Evolutionary conservation across 768 basidiomycete genomes (phyloP).

Genomic region (Mycena epipterygia): DNA sequence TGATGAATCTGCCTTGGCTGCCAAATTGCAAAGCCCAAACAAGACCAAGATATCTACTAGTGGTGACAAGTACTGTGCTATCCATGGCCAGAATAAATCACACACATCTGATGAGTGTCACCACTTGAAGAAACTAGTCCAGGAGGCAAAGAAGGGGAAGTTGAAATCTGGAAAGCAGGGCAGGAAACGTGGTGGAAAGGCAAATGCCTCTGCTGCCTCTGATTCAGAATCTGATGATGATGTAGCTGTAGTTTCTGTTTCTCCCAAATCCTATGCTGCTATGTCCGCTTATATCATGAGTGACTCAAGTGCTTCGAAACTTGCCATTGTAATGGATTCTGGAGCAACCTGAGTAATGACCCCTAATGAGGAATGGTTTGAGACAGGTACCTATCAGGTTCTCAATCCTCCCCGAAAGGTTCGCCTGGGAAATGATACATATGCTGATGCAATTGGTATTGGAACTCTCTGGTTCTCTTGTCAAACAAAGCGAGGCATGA

Average conservation of each 20-base stretch:
- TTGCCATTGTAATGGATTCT: background rate
- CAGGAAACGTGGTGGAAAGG: background rate
- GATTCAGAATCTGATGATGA: slow-evolving; percentile 3
- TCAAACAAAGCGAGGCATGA: too few relatives aligned
- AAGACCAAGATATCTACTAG: background rate
- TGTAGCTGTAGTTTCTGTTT: slow-evolving; percentile 10
- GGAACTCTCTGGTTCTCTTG: too few relatives aligned
- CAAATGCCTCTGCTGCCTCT: slow-evolving; percentile 10
- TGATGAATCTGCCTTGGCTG: too few relatives aligned
- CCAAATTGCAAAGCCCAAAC: background rate
- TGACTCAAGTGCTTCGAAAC: background rate
- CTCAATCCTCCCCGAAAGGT: too few relatives aligned
- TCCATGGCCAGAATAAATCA: too few relatives aligned
- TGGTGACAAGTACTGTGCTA: background rate
- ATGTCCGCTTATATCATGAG: too few relatives aligned
- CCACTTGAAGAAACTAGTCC: background rate
- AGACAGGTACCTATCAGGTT: too few relatives aligned
- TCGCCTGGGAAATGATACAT: too few relatives aligned
- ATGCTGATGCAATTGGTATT: too few relatives aligned
- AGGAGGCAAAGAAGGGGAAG: background rate
- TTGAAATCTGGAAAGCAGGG: background rate
- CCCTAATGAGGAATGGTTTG: too few relatives aligned
- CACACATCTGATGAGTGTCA: background rate
- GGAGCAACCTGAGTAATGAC: too few relatives aligned
- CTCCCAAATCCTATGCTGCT: slow-evolving; percentile 4